Conservation (phyloP, 2,329 filamentous ascomycete genomes). For the Arthrobotrys megalospora region DNA sequence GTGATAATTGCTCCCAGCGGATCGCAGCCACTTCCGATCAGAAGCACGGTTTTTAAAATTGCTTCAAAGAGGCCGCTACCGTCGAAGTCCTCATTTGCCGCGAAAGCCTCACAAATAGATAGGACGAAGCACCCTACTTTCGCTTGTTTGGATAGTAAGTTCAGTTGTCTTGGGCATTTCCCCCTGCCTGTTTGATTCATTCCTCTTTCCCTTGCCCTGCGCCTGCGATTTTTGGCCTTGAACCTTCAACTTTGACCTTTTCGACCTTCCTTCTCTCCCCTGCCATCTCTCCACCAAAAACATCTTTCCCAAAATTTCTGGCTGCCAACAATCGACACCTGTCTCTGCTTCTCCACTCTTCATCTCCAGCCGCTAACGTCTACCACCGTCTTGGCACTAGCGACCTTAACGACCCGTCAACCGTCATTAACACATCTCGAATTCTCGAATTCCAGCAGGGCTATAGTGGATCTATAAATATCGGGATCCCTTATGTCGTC, state of each 20-base stretch:
- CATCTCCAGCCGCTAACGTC: slow-evolving; percentile 17
- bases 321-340: slow-evolving; percentile 1
- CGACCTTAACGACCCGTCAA: slow-evolving; percentile 23
- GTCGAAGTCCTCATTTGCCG: slow-evolving; percentile 30
- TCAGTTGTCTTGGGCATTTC: not conserved
- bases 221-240: slow-evolving; percentile 29
- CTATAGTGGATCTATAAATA: slow-evolving; percentile 11
- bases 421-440: slow-evolving; percentile 10
- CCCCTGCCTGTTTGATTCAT: slow-evolving; percentile 46
- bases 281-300: slow-evolving; percentile 3
- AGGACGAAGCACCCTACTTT: slow-evolving; percentile 19
- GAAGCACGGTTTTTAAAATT: slow-evolving; percentile 24
- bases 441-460: slow-evolving; percentile 10
- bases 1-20: slow-evolving; percentile 10
- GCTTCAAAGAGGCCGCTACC: slow-evolving; percentile 29
- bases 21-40: slow-evolving; percentile 33
- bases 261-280: slow-evolving; percentile 21
- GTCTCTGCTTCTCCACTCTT: not conserved
- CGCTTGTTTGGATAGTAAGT: slow-evolving; percentile 26
- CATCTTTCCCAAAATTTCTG: slow-evolving; percentile 6
- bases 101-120: slow-evolving; percentile 30
- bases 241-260: slow-evolving; percentile 22
- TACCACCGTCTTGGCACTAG: slow-evolving; percentile 11
- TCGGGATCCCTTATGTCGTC: slow-evolving; percentile 34
- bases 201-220: slow-evolving; percentile 30